phyloP scores from a whole-genome alignment of 306 rosid genomes.

The Trichosanthes truncata region DNA sequence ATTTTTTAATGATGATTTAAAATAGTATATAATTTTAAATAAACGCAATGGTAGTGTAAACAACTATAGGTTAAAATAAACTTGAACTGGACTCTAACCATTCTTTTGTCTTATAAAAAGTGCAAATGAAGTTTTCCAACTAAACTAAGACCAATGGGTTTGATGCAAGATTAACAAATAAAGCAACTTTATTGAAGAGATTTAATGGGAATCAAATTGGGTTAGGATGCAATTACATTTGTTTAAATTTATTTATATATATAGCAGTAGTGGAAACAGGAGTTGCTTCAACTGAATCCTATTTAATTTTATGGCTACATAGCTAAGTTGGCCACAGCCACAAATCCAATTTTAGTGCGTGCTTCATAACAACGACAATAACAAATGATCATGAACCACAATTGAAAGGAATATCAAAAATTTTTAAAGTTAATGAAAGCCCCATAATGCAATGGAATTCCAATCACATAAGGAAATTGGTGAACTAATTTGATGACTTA shows the following conservation, averaged over 20 bases:
- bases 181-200: not conserved
- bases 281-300: not conserved
- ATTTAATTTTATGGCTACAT: not conserved
- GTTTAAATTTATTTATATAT: not conserved
- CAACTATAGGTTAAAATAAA: not conserved
- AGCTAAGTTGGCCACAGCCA: not conserved
- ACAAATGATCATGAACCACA: no score
- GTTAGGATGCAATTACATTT: not conserved
- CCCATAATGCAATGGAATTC: not conserved
- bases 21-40: no score
- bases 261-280: not conserved
- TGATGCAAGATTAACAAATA: not conserved
- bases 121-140: not conserved
- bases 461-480: not conserved
- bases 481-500: not conserved
- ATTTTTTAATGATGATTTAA: not conserved
- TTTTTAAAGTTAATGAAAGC: no score
- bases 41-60: not conserved
- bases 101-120: not conserved
- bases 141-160: no score
- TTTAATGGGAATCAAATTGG: not conserved
- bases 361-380: not conserved
- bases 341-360: not conserved
- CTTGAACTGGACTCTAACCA: not conserved
- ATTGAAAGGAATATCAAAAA: no score